Conservation (phyloP, 345 rosid genomes). For the Toxicodendron radicans region DNA sequence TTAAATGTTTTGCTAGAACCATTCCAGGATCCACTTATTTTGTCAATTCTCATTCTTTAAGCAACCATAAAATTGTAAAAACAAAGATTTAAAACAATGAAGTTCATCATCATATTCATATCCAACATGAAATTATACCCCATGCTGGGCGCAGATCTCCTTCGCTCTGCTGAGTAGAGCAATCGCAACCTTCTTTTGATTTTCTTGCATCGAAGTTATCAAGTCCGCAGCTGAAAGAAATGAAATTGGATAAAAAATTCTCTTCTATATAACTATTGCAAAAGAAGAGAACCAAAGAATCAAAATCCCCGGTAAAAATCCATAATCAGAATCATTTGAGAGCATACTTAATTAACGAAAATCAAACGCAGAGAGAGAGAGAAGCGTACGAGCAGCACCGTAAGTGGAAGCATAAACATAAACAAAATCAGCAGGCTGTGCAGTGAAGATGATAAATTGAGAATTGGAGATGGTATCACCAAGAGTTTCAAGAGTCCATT, state of each 20-base stretch:
- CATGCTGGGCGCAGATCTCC: conserved; percentile 46
- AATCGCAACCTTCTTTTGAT: conserved; percentile 39
- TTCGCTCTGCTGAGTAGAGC: conserved; percentile 43
- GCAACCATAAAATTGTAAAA: neutral
- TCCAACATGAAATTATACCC: conserved; percentile 34
- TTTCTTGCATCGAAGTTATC: conserved; percentile 46
- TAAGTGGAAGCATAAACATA: conserved; percentile 57
- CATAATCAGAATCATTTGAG: too few relatives aligned
- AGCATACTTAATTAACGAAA: neutral
- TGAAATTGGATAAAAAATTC: neutral
- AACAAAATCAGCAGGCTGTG: conserved; percentile 41
- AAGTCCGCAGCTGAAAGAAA: conserved; percentile 53
- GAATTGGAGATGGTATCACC: conserved; percentile 40
- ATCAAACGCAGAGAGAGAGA: neutral
- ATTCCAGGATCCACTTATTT: too few relatives aligned
- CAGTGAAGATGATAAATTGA: conserved; percentile 57
- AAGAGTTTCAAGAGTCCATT: conserved; percentile 58
- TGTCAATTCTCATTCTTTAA: too few relatives aligned
- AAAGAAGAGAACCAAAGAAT: too few relatives aligned
- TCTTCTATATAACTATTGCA: neutral
- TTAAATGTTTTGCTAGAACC: neutral
- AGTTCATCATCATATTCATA: neutral
- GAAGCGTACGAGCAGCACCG: conserved; percentile 52
- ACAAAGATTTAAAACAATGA: neutral
- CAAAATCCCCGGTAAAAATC: too few relatives aligned